phyloP scores from a whole-genome alignment of 495 filamentous ascomycete genomes.

The Tuber calosporum region DNA sequence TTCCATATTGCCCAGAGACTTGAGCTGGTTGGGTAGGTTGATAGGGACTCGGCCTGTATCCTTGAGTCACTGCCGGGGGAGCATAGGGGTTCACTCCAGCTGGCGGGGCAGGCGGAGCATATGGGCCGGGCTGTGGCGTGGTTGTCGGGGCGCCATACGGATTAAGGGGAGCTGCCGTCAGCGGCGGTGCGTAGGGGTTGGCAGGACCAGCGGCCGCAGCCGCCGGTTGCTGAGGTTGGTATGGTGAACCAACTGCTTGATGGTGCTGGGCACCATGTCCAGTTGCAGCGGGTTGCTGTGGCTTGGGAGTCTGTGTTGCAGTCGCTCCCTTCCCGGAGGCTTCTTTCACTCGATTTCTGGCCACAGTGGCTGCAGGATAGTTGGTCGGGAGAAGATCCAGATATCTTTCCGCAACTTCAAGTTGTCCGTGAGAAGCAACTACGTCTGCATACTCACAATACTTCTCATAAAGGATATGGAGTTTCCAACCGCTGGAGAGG shows the following conservation, averaged over 20 bases:
- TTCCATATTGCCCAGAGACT: conserved; percentile 45
- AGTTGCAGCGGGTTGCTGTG: conserved; percentile 41
- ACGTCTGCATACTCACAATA: conserved; percentile 97
- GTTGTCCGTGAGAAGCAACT: conserved; percentile 78
- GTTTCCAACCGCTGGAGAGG: conserved; percentile 74
- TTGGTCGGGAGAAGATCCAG: conserved; percentile 76
- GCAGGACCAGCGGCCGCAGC: conserved; percentile 26
- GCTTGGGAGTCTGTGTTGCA: conserved; percentile 24
- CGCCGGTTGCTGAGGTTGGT: conserved; percentile 44
- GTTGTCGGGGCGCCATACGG: conserved; percentile 43
- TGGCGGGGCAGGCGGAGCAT: conserved; percentile 48
- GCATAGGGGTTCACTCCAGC: background rate
- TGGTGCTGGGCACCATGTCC: conserved; percentile 41
- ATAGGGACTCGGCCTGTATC: conserved; percentile 45
- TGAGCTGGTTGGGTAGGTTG: conserved; percentile 46
- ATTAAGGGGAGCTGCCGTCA: conserved; percentile 11
- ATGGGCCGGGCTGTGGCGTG: conserved; percentile 53
- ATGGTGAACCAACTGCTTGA: conserved; percentile 43
- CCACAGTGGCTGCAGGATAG: conserved; percentile 82
- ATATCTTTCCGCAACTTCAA: conserved; percentile 82
- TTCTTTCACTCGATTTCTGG: conserved; percentile 75
- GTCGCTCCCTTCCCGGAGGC: conserved; percentile 63
- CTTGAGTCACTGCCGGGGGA: conserved; percentile 2
- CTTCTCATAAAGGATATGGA: conserved; percentile 80
- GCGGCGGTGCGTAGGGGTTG: conserved; percentile 42